Percentiles rank a stretch among this genome's conserved stretches.
These are phyloP conservation scores for Anthracocystis setariae DNA, from an alignment of 1,284 basidiomycete genomes.

Conservation along the genomic window DNA sequence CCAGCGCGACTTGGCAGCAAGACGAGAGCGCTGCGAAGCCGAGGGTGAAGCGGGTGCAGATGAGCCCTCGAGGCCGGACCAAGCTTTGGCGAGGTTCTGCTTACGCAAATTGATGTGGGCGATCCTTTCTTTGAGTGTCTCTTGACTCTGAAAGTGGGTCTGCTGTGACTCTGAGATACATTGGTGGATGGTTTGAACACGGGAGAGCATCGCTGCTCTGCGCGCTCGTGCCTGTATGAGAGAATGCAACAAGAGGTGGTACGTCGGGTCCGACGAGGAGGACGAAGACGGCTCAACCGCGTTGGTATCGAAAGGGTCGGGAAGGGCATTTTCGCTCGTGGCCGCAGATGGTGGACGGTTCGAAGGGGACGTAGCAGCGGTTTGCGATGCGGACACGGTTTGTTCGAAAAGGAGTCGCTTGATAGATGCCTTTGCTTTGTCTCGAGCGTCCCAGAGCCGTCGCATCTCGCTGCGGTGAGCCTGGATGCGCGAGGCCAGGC, in stretches of 20 bases:
- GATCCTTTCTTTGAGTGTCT: constrained; percentile 25
- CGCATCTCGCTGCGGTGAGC: constrained; percentile 40
- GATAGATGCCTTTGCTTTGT: constrained; percentile 27
- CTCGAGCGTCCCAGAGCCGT: constrained; percentile 30
- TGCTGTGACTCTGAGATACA: constrained; percentile 39
- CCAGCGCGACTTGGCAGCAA: constrained; percentile 34
- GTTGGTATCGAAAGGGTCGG: constrained; percentile 35
- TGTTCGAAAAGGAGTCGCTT: constrained; percentile 15
- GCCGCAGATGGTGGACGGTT: background rate
- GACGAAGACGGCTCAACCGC: constrained; percentile 9
- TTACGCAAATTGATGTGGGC: constrained; percentile 27
- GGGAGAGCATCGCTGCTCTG: constrained; percentile 19
- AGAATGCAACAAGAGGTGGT: constrained; percentile 13
- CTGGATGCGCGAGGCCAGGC: constrained; percentile 32
- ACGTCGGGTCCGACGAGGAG: background rate
- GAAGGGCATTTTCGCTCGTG: constrained; percentile 10
- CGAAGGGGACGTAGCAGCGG: background rate
- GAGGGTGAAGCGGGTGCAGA: constrained; percentile 18
- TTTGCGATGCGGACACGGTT: background rate
- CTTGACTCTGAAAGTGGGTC: constrained; percentile 17
- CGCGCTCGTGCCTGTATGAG: constrained; percentile 29
- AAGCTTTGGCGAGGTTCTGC: constrained; percentile 46
- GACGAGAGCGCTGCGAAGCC: constrained; percentile 24
- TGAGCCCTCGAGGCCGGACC: constrained; percentile 44
- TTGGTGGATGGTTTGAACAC: constrained; percentile 30